These are phyloP conservation scores for Suzukiozyma palmioleophila DNA, from an alignment of 1,139 yeast species.

Conservation along the genomic window DNA sequence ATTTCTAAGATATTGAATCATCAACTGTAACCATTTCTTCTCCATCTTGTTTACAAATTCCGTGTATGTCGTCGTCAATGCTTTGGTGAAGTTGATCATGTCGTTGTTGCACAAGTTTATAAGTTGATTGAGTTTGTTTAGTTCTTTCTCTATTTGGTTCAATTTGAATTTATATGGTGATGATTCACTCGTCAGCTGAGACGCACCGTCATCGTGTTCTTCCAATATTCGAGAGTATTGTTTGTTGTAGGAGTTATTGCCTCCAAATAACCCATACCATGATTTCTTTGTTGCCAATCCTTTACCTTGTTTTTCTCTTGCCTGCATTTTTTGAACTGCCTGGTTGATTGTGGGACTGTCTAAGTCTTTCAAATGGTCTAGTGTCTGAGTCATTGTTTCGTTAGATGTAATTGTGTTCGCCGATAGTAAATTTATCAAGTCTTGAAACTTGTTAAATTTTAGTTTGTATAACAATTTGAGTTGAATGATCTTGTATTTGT, in stretches of 20 bases:
- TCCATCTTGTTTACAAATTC: slow-evolving; percentile 33
- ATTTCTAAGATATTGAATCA: slow-evolving; percentile 34
- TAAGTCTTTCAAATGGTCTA: slow-evolving; percentile 28
- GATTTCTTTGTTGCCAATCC: slow-evolving; percentile 25
- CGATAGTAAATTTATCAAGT: slow-evolving; percentile 24
- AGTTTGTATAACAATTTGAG: slow-evolving; percentile 38
- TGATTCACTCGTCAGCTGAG: slow-evolving; percentile 5
- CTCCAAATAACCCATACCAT: slow-evolving; percentile 48
- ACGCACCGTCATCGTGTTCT: slow-evolving; percentile 2
- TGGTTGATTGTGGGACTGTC: slow-evolving; percentile 40
- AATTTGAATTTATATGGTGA: slow-evolving; percentile 24
- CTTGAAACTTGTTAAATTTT: slow-evolving; percentile 38
- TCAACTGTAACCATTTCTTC: slow-evolving; percentile 37
- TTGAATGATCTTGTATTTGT: slow-evolving; percentile 43
- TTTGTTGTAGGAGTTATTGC: slow-evolving; percentile 20
- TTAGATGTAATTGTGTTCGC: slow-evolving; percentile 3
- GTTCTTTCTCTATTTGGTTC: slow-evolving; percentile 37
- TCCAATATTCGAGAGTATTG: slow-evolving; percentile 11
- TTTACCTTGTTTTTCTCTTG: slow-evolving; percentile 13
- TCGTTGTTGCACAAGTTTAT: slow-evolving; percentile 36
- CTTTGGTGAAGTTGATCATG: slow-evolving; percentile 30
- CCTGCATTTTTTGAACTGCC: slow-evolving; percentile 29
- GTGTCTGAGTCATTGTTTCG: slow-evolving; percentile 10
- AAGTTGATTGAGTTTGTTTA: slow-evolving; percentile 39
- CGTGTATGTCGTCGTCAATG: slow-evolving; percentile 26